A percentile compares a stretch with the other conserved stretches of the same genome.
Evolutionary conservation across 1,139 yeast genomes (phyloP).

Genomic region (Fermentozyma sake): DNA sequence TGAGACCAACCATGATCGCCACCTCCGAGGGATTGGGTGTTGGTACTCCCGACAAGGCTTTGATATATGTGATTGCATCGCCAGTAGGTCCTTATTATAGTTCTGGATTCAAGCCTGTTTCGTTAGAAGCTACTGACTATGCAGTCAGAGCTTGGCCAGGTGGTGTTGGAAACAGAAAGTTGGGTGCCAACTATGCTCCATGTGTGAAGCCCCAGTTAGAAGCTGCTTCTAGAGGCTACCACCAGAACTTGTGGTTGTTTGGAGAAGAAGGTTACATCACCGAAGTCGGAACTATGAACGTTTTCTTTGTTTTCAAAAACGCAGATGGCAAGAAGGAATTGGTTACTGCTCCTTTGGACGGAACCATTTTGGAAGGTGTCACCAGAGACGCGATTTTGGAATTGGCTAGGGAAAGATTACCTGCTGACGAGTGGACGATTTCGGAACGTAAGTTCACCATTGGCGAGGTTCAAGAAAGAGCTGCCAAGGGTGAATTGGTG

Average conservation of each 20-base stretch:
- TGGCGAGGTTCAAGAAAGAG: constrained; percentile 70
- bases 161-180: constrained; percentile 40
- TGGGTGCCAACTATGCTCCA: constrained; percentile 46
- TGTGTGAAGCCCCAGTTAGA: constrained; percentile 32
- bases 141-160: constrained; percentile 45
- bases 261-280: constrained; percentile 39
- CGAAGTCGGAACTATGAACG: constrained; percentile 45
- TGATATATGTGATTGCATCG: constrained; percentile 31
- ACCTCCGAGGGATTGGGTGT: constrained; percentile 34
- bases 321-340: constrained; percentile 31
- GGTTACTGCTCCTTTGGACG: constrained; percentile 40
- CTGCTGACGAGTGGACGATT: constrained; percentile 36
- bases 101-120: constrained; percentile 33
- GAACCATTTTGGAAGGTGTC: constrained; percentile 41
- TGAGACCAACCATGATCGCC: constrained; percentile 28
- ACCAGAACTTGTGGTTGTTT: constrained; percentile 41
- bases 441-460: constrained; percentile 82
- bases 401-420: constrained; percentile 26
- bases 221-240: constrained; percentile 33
- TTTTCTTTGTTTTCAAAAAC: constrained; percentile 33
- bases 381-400: constrained; percentile 39
- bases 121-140: constrained; percentile 30
- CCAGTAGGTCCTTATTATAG: constrained; percentile 28
- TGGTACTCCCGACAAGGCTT: constrained; percentile 30
- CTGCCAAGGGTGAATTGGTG: constrained; percentile 73